Evolutionary conservation across 257 asterid genomes (phyloP), one percentile per base, ranked within the genome.

Genomic region (Mentha longifolia): DNA sequence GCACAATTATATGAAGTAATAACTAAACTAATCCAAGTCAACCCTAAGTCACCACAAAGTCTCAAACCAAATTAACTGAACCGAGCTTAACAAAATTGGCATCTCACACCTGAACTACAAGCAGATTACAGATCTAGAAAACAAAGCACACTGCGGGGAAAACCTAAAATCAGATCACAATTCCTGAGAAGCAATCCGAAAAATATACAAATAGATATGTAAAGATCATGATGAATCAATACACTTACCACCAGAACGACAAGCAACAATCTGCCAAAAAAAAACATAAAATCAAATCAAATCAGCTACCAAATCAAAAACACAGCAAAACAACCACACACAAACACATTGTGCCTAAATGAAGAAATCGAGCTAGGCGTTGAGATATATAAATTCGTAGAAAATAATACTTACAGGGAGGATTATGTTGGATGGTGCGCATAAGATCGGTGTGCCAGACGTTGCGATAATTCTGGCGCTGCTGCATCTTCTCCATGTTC

Each of bases 401-500:
- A 35, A 6, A 65, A 46, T 5, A 46, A 76, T 8, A 74, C 80
- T 47, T 77, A 95, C 99, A 87, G 10, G 99, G 94, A 61, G 97
- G 86, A 77, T 92, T 97, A 7, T 85, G 74, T 70, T 89, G 96
- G 16, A 87, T 73, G 12, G 98, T 83, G 70, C 86, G 67, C 92
- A 80, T 83, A 33, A 95, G 99, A 89, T 95, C 99, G 72, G 97
- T 88, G 84, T 95, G 99, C 99, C 99, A 95, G 37, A 95, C 78
- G 68, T 95, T 95, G 31, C 96, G 92, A 73, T 87, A 95, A 72
- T 84, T 85, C 84, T 89, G 97, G 6, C 98, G 96, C 77, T 78
- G 83, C 86, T 95, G 87, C 98, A 95, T 88, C 89, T 91, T 89
- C 5, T 92, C 95, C 80, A 92, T 13, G 42, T 81, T 78, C 74